Evolutionary conservation across 805 yeast genomes (phyloP).

Genomic region (Clavispora asparagi): DNA sequence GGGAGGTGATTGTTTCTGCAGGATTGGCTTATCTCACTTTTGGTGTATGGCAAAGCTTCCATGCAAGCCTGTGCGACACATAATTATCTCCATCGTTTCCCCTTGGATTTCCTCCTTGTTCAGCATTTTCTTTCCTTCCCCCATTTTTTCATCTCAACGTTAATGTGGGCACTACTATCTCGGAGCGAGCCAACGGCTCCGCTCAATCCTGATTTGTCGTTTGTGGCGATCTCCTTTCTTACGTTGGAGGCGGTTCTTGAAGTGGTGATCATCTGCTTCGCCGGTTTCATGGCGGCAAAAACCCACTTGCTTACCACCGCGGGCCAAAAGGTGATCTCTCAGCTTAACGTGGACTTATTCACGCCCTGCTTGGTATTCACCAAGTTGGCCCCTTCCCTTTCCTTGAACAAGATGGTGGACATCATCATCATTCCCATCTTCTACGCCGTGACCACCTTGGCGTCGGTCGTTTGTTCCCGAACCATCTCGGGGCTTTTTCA

Average conservation of each 20-base stretch:
- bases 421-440: slow-evolving; percentile 80
- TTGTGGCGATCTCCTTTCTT: slow-evolving; percentile 48
- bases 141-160: neutral
- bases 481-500: slow-evolving; percentile 47
- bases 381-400: slow-evolving; percentile 63
- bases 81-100: neutral
- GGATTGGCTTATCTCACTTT: neutral
- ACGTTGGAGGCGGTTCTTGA: slow-evolving; percentile 90
- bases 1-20: neutral
- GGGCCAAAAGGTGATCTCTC: slow-evolving; percentile 74
- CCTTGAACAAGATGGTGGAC: slow-evolving; percentile 73
- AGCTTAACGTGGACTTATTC: slow-evolving; percentile 82
- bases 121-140: neutral
- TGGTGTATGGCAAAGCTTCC: neutral
- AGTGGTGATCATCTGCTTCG: slow-evolving; percentile 78
- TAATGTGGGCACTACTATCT: neutral
- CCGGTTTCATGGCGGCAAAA: slow-evolving; percentile 83
- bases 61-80: neutral
- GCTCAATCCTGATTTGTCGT: slow-evolving; percentile 27
- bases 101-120: neutral
- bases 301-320: slow-evolving; percentile 61
- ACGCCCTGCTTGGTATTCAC: slow-evolving; percentile 93
- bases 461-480: slow-evolving; percentile 62
- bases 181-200: neutral
- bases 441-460: slow-evolving; percentile 74